Evolutionary conservation across 257 asterid genomes (phyloP).

Genomic region (Solanum paucissectum): DNA sequence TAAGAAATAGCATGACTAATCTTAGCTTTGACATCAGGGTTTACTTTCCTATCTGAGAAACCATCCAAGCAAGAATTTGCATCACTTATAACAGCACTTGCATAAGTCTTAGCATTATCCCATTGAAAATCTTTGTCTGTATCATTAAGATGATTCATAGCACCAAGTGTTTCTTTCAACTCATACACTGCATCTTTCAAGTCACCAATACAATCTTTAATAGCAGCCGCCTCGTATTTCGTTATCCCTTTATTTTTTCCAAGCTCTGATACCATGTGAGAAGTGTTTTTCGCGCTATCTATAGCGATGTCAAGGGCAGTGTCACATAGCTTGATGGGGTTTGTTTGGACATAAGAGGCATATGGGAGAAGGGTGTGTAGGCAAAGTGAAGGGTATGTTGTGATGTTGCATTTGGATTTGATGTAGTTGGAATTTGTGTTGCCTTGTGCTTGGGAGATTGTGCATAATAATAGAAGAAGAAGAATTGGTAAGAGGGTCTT

Average conservation of each 20-base stretch:
- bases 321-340: slow-evolving; percentile 35
- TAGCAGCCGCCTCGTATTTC: slow-evolving; percentile 12
- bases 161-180: slow-evolving; percentile 37
- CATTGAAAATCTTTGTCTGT: slow-evolving; percentile 41
- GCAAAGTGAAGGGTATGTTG: slow-evolving; percentile 49
- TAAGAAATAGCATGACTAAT: slow-evolving; percentile 16
- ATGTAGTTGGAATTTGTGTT: slow-evolving; percentile 19
- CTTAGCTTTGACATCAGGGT: slow-evolving; percentile 17
- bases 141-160: slow-evolving; percentile 35
- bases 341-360: slow-evolving; percentile 33
- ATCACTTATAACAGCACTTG: slow-evolving; percentile 78
- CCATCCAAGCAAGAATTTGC: slow-evolving; percentile 67
- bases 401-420: slow-evolving; percentile 28
- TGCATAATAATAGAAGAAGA: neutral
- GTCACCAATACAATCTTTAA: slow-evolving; percentile 54
- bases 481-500: neutral
- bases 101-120: slow-evolving; percentile 68
- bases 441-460: neutral
- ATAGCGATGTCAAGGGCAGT: slow-evolving; percentile 44
- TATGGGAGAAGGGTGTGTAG: slow-evolving; percentile 37
- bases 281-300: slow-evolving; percentile 23
- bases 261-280: slow-evolving; percentile 16
- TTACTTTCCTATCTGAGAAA: slow-evolving; percentile 20
- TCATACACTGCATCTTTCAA: slow-evolving; percentile 50
- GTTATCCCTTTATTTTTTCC: slow-evolving; percentile 19